phyloP scores from a whole-genome alignment of 768 basidiomycete genomes.

The Calocybe gangraenosa region DNA sequence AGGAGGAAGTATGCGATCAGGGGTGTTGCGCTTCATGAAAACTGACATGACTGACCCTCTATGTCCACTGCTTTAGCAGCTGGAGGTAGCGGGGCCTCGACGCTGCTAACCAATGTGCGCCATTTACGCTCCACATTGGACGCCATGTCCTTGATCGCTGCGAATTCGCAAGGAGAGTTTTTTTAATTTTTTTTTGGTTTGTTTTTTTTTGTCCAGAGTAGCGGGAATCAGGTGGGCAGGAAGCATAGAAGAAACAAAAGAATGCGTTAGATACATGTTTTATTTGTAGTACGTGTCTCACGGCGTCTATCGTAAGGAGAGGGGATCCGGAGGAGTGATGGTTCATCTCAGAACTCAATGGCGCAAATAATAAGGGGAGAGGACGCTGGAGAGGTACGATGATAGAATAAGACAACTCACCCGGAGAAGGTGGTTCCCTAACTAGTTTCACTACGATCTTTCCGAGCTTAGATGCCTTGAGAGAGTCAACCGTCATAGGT shows the following conservation, averaged over 20 bases:
- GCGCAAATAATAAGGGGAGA: not conserved
- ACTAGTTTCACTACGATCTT: conserved; percentile 74
- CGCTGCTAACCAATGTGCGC: conserved; percentile 54
- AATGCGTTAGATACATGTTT: conserved; percentile 69
- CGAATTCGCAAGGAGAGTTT: conserved; percentile 25
- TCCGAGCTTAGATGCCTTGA: conserved; percentile 72
- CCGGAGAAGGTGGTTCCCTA: conserved; percentile 71
- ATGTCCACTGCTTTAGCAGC: conserved; percentile 38
- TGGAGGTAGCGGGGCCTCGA: conserved; percentile 31
- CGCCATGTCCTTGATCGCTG: conserved; percentile 94
- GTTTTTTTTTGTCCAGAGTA: not conserved
- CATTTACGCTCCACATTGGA: conserved; percentile 83
- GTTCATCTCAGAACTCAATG: conserved; percentile 11
- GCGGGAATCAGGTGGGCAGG: not conserved
- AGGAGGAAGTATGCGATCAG: conserved; percentile 9
- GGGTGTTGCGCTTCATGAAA: conserved; percentile 21
- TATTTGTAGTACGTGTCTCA: conserved; percentile 36
- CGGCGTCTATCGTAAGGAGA: conserved; percentile 25
- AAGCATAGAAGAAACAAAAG: conserved; percentile 29
- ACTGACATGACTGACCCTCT: conserved; percentile 74
- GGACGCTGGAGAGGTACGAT: conserved; percentile 9
- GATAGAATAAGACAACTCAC: conserved; percentile 51
- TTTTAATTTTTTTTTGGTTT: not conserved
- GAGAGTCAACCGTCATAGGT: conserved; percentile 65
- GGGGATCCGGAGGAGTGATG: conserved; percentile 1